Evolutionary conservation across 129 eudicot genomes (phyloP).

Genomic region (Helianthus tuberosus): DNA sequence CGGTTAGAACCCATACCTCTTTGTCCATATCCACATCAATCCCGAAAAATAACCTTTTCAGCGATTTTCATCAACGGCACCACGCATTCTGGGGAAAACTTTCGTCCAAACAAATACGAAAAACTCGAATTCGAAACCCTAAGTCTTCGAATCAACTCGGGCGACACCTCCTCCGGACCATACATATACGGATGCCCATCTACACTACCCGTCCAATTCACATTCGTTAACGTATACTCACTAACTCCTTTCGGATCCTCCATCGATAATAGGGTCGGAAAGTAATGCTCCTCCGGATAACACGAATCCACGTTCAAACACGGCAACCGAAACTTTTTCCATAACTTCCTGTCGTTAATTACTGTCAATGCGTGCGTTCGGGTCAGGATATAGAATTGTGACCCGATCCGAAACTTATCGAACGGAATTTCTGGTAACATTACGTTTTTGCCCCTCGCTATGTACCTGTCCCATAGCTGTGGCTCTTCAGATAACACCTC

Average conservation of each 20-base stretch:
- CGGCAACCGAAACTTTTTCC: constrained; percentile 70
- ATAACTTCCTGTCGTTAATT: constrained; percentile 51
- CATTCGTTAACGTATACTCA: constrained; percentile 63
- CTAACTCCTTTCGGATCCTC: constrained; percentile 69
- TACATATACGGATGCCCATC: constrained; percentile 76
- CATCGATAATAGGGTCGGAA: constrained; percentile 81
- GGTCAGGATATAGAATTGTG: constrained; percentile 60
- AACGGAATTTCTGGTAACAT: constrained; percentile 78
- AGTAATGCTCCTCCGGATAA: constrained; percentile 89
- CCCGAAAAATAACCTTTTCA: constrained; percentile 53
- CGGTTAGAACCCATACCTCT: constrained; percentile 23
- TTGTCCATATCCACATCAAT: constrained; percentile 34
- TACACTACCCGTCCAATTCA: constrained; percentile 70
- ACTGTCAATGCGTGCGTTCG: constrained; percentile 52
- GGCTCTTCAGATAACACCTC: constrained; percentile 58
- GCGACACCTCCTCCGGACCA: constrained; percentile 51
- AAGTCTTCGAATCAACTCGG: constrained; percentile 45
- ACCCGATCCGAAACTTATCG: constrained; percentile 62
- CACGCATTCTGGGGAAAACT: constrained; percentile 76
- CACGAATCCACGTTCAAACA: constrained; percentile 64
- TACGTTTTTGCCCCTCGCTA: constrained; percentile 55
- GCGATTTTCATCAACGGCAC: constrained; percentile 55
- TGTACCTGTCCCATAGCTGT: constrained; percentile 55
- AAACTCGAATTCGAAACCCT: constrained; percentile 55
- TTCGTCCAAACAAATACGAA: constrained; percentile 67